phyloP scores from a whole-genome alignment of 2,329 filamentous ascomycete genomes.

The Pseudocercospora pini-densiflorae region DNA sequence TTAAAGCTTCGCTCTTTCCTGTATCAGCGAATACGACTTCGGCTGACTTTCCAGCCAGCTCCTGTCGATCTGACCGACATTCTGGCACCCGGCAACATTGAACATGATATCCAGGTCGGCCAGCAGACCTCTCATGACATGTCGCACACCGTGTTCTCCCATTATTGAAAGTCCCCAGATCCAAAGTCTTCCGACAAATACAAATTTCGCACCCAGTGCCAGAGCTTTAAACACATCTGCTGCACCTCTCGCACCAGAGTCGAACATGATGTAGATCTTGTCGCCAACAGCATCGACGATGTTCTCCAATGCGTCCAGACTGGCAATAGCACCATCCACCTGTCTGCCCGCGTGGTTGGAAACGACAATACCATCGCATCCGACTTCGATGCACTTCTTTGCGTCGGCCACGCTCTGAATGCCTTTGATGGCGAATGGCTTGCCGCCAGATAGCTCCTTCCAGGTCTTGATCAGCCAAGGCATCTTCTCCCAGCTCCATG shows the following conservation, averaged over 20 bases:
- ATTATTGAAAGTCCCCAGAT: constrained; percentile 64
- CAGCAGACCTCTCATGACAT: constrained; percentile 65
- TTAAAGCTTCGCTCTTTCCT: constrained; percentile 34
- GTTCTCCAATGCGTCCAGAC: constrained; percentile 63
- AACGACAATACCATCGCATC: constrained; percentile 70
- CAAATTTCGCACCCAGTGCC: constrained; percentile 65
- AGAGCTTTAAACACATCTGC: constrained; percentile 66
- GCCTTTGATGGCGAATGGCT: constrained; percentile 69
- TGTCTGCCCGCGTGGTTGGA: constrained; percentile 73
- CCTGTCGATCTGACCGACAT: background rate
- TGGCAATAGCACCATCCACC: constrained; percentile 64
- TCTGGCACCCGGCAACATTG: constrained; percentile 59
- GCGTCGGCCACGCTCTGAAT: constrained; percentile 72
- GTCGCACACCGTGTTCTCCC: constrained; percentile 64
- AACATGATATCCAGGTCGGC: constrained; percentile 67
- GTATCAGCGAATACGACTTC: constrained; percentile 31
- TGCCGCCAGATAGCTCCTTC: constrained; percentile 58
- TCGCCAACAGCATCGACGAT: constrained; percentile 60
- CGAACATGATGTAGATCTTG: constrained; percentile 61
- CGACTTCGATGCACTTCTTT: constrained; percentile 60
- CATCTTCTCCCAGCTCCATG: constrained; percentile 69
- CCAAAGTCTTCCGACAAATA: constrained; percentile 65
- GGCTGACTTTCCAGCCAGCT: constrained; percentile 34
- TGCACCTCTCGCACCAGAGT: constrained; percentile 62
- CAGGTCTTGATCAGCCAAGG: constrained; percentile 66